Base-by-base conservation (phyloP, 352 stramenopile genomes). In the Globisporangium sylvaticum region DNA sequence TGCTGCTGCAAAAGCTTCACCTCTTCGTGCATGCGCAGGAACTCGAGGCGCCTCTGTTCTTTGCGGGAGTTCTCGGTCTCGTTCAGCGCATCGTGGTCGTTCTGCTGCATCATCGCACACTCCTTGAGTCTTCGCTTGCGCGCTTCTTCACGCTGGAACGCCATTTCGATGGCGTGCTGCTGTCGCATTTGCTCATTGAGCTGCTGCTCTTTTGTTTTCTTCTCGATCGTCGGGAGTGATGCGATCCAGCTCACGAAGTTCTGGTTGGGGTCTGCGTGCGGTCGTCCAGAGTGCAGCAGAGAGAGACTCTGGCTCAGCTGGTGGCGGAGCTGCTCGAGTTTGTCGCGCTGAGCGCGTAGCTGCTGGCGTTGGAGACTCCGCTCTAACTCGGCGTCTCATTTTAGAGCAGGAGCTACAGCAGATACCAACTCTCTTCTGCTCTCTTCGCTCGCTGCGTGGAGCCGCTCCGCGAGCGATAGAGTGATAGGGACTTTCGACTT, bases 211-310 rank as follows among this genome's bases (percentile, higher is more conserved):
- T 69, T 70, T 24, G 86, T 70, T 12, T 73, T 67, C 44, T 71
- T 88, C 27, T 90, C 72, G 18, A 90, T 70, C 18, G 83, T 90
- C 46, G 75, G 66, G 18, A 91, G 67, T 0, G 83, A 89, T 24
- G 70, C 74, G 3, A 89, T 77, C 83, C 83, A 91, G 7, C 80
- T 73, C 0, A 62, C 56, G 59, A 91, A 82, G 1, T 56, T 39
- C 66, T 90, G 80, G 2, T 74, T 59, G 0, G 69, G 65, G 9
- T 83, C 70, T 27, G 81, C 73, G 32, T 89, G 83, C 3, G 67
- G 24, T n/a, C 83, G 67, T 14, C 75, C 83, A 31, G 37, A 71
- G 56, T 50, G 76, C 6, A 91, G 48, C 7, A 90, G 48, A 4
- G 39, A 57, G 0, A 91, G 58, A 15, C 81, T 78, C 3, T 44